Evolutionary conservation across 179 eudicot genomes (phyloP).

Genomic region (Pouteria campechiana): DNA sequence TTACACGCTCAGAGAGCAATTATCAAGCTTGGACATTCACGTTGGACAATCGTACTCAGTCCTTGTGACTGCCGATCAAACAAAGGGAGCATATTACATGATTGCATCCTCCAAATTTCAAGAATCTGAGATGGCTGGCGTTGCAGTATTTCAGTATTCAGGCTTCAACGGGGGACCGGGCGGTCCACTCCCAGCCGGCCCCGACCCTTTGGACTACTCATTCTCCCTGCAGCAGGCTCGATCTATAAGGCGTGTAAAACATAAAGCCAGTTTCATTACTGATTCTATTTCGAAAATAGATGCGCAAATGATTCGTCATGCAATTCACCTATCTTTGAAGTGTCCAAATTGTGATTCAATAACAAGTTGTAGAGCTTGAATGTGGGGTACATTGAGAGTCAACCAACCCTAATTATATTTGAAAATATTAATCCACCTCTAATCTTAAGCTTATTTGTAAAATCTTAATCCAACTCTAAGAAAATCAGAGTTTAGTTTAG

Average conservation of each 20-base stretch:
- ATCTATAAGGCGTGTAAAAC: conserved; percentile 35
- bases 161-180: conserved; percentile 3
- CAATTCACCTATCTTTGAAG: too few relatives aligned
- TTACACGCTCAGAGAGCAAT: conserved; percentile 11
- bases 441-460: too few relatives aligned
- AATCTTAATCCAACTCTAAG: too few relatives aligned
- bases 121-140: conserved; percentile 5
- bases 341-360: too few relatives aligned
- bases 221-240: conserved; percentile 32
- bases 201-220: conserved; percentile 22
- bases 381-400: too few relatives aligned
- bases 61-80: conserved; percentile 22
- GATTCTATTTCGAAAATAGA: too few relatives aligned
- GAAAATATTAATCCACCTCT: too few relatives aligned
- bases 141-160: conserved; percentile 22
- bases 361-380: too few relatives aligned
- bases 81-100: conserved; percentile 20
- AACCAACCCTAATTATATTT: too few relatives aligned
- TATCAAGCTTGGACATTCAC: conserved; percentile 25
- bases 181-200: conserved; percentile 23
- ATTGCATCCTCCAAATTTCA: conserved; percentile 35
- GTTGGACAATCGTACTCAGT: conserved; percentile 36
- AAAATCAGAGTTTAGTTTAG: too few relatives aligned
- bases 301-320: too few relatives aligned
- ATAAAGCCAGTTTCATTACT: too few relatives aligned